Conservation (phyloP, 78 protist species). For the Dictyostelium discoideum region DNA sequence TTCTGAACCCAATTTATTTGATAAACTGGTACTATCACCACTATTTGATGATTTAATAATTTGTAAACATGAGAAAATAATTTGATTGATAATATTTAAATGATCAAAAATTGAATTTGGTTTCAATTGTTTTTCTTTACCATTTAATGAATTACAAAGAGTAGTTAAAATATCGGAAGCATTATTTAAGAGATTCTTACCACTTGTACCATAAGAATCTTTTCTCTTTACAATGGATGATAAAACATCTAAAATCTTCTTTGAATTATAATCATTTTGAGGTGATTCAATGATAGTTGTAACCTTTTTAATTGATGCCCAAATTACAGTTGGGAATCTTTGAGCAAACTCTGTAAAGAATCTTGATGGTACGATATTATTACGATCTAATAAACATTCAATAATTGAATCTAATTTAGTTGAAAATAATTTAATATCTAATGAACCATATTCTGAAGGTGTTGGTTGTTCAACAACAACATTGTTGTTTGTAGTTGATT, state of each 20-base stretch:
- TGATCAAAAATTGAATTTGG: background rate
- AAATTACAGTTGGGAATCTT: constrained; percentile 38
- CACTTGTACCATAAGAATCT: background rate
- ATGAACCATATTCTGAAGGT: constrained; percentile 9
- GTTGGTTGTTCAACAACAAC: background rate
- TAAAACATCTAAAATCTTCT: constrained; percentile 39
- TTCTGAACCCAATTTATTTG: background rate
- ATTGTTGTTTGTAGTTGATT: no score
- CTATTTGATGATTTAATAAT: background rate
- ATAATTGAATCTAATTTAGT: background rate
- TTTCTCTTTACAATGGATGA: background rate
- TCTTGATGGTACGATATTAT: constrained; percentile 10
- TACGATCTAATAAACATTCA: constrained; percentile 20
- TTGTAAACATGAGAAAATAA: background rate
- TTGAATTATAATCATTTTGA: constrained; percentile 5
- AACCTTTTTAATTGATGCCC: constrained; percentile 20
- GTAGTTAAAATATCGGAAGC: background rate
- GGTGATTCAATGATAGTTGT: background rate
- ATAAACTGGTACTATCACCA: background rate
- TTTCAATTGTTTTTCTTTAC: background rate
- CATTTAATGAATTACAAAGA: background rate
- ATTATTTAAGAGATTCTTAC: background rate
- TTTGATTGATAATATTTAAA: background rate
- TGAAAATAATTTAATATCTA: background rate
- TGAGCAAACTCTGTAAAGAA: constrained; percentile 53